Base-by-base conservation (phyloP, 2,329 filamentous ascomycete species). In the Coccinonectria pachysandricola region DNA sequence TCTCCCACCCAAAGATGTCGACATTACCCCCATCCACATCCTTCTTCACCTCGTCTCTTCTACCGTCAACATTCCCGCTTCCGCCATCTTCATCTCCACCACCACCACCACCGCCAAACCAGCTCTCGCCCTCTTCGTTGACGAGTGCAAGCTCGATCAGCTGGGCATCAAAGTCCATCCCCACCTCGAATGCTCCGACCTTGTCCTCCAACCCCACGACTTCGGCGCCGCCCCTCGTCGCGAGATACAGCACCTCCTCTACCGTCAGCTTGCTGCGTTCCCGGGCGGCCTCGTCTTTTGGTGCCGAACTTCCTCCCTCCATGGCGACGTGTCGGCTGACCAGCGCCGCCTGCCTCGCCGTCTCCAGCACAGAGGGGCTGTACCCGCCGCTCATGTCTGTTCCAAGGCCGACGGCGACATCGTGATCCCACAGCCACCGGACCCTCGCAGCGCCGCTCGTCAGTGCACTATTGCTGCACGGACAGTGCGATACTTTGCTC, bases 381-480 rank as follows among this genome's bases (percentile, higher is more conserved):
- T 88, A 95, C 0, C 91, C 91, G 3, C 88, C 91, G 42, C 75
- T 82, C 31, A 96, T 75, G 52, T 98, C 91, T 0, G 88, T 96
- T 0, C 91, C 91, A 0, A 98, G 59, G 0, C 91, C 88, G 5
- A 95, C 75, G 0, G 71, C 74, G 23, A 96, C 66, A 0, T 83
- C 85, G 27, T 68, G 66, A 12, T 85, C 69, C 27, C 94, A 64
- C 41, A 94, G 52, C 54, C 70, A 70, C 11, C 88, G 67, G 2
- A 98, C 78, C 4, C 72, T 74, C 7, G 83, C 82, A 24, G 77
- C 68, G 0, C 91, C 91, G 15, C 75, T 84, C 1, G 83, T 83
- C 24, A 98, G 64, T 1, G 82, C 75, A 5, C 75, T 78, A 55
- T 98, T 98, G 42, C 77, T 85, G 28, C 79, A 82, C 0, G 88